Percentiles rank a stretch among this genome's conserved stretches.
Evolutionary conservation across 139 green algal genomes (phyloP).

Genomic region (Trebouxia sp.): DNA sequence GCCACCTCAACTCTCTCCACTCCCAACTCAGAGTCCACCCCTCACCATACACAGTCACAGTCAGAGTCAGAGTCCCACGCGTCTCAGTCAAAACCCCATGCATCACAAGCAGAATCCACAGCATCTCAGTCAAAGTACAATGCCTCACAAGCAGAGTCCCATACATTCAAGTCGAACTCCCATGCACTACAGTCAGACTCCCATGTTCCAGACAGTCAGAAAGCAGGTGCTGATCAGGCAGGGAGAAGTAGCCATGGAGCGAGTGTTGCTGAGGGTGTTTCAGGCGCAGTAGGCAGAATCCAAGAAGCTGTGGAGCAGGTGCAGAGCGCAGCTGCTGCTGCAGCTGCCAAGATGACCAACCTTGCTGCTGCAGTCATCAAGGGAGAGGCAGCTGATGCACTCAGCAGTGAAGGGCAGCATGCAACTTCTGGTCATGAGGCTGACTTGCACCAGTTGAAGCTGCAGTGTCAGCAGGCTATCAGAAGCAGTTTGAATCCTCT

Average conservation of each 20-base stretch:
- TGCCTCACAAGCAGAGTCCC: too few relatives aligned
- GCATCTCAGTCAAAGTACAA: not conserved
- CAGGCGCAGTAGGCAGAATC: not conserved
- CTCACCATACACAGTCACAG: too few relatives aligned
- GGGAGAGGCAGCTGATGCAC: not conserved
- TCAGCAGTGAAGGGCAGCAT: not conserved
- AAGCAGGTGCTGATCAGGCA: too few relatives aligned
- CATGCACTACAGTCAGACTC: too few relatives aligned
- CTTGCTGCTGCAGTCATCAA: not conserved
- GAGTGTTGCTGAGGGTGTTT: not conserved
- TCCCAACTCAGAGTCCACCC: too few relatives aligned
- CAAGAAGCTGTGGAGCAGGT: not conserved
- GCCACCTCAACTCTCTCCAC: not conserved
- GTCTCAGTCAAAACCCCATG: not conserved
- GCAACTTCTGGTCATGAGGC: not conserved
- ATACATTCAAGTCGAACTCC: too few relatives aligned
- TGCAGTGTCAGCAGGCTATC: slow-evolving; percentile 67
- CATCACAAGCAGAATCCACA: not conserved
- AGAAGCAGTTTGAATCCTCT: slow-evolving; percentile 84
- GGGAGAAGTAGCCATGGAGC: too few relatives aligned
- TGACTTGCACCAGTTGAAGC: slow-evolving; percentile 33
- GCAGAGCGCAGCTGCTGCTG: slow-evolving; percentile 2
- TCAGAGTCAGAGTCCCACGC: too few relatives aligned
- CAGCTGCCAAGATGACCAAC: not conserved
- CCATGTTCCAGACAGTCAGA: too few relatives aligned